Base-by-base conservation (phyloP, 345 rosid genomes). In the Lenwebbia sp. region DNA sequence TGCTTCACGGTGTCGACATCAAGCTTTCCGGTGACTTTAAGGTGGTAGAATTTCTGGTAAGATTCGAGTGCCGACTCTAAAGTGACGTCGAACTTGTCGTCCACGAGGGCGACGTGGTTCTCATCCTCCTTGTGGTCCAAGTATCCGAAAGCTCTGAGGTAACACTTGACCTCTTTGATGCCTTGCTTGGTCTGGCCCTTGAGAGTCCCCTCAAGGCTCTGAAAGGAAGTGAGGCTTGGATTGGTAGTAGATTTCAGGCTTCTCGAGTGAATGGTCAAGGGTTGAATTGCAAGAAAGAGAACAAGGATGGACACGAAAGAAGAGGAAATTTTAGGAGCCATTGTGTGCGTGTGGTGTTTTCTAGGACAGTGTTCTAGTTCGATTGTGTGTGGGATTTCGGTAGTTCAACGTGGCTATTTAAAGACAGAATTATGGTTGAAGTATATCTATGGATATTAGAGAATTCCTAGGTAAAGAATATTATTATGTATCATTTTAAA, bases 141-240 rank as follows among this genome's bases (percentile, higher is more conserved):
- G 85, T 88, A 89, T 30, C 91, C 89, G 47, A 84, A 86, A 26
- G 65, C 33, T 58, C 76, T 47, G 14, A 87, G 86, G 62, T 86
- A 88, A 11, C 70, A n/a, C 56, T 85, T 88, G 60, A 84, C 84
- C 30, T 56, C 62, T 13, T 54, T 23, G 37, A 85, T 58, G 4
- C 84, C 86, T 21, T 65, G 47, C 14, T 82, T 40, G n/a, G 76
- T 82, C 41, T 81, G 56, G 58, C 90, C 90, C 81, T 85, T 82
- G 57, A 52, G 30, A 81, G 53, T 70, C 54, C 90, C 90, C 21
- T 50, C 83, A 21, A 86, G 54, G 17, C 49, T 37, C 47, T 84
- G 19, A 26, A 81, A 54, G 76, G 41, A 21, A 50, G 25, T 54
- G 84, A 53, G 37, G 33, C 57, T 30, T 23, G 41, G 60, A n/a